Percentiles rank a stretch among this genome's conserved stretches.
Conservation (phyloP, 257 asterid genomes). For the Nicotiana sylvestris region DNA sequence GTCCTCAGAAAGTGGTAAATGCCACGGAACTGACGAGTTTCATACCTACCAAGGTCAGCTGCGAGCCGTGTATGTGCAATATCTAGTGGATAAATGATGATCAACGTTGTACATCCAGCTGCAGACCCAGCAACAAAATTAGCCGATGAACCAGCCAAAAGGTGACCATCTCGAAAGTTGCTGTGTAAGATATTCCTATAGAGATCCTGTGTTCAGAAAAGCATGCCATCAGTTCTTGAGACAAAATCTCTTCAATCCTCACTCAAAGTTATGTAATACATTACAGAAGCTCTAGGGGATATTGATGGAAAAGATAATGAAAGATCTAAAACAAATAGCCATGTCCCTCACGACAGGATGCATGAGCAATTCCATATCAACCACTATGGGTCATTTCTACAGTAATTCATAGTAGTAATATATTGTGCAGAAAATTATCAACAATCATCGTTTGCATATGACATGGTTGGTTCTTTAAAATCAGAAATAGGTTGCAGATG, state of each 20-base stretch:
- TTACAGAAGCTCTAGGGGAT: background rate
- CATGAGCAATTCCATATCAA: background rate
- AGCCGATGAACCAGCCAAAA: slow-evolving; percentile 68
- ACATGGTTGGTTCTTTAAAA: background rate
- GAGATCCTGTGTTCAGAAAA: slow-evolving; percentile 55
- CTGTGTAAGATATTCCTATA: slow-evolving; percentile 62
- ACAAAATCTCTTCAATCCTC: background rate
- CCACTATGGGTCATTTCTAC: background rate
- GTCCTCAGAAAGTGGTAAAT: slow-evolving; percentile 70
- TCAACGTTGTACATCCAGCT: slow-evolving; percentile 86
- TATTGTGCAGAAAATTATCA: too few species aligned
- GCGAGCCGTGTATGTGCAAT: slow-evolving; percentile 97
- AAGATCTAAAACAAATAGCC: background rate
- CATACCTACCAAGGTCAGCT: slow-evolving; percentile 79
- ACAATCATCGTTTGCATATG: background rate
- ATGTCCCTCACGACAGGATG: background rate
- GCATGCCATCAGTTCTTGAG: slow-evolving; percentile 1
- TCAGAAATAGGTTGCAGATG: background rate
- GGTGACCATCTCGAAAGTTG: slow-evolving; percentile 41
- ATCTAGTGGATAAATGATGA: slow-evolving; percentile 91
- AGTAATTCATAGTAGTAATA: background rate
- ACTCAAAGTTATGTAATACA: too few species aligned
- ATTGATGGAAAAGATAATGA: background rate
- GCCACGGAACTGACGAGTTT: slow-evolving; percentile 80
- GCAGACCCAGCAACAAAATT: slow-evolving; percentile 84